Evolutionary conservation across 352 stramenopile genomes (phyloP).

Genomic region (Thraustochytrium sp.): DNA sequence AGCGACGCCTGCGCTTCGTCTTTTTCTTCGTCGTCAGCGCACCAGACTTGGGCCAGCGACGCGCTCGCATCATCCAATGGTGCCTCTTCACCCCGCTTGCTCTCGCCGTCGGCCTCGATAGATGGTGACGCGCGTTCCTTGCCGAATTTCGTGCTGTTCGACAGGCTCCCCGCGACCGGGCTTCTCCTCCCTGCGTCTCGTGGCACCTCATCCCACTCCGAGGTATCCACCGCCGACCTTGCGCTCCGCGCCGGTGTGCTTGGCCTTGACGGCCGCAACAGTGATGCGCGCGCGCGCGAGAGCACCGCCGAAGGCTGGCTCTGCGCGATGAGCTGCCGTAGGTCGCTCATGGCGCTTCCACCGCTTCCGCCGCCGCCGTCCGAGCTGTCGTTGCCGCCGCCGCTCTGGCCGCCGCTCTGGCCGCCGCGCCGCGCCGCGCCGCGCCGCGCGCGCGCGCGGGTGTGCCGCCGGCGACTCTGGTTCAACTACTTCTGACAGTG

Average conservation of each 20-base stretch:
- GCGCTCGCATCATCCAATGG: too few species aligned
- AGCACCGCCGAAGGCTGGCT: constrained; percentile 2
- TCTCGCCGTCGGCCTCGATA: not conserved
- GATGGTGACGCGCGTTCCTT: too few species aligned
- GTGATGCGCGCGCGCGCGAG: not conserved
- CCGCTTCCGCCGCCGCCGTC: not conserved
- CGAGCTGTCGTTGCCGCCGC: not conserved
- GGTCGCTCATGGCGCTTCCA: not conserved
- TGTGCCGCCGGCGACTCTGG: too few species aligned
- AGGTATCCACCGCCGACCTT: not conserved
- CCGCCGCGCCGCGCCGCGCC: not conserved
- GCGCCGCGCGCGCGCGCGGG: too few species aligned
- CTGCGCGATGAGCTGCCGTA: not conserved
- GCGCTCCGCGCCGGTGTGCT: not conserved
- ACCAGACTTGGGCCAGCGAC: too few species aligned
- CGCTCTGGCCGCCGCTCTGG: not conserved
- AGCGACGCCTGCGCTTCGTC: not conserved
- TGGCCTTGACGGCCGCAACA: not conserved
- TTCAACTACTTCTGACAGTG: too few species aligned
- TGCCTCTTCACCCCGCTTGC: too few species aligned
- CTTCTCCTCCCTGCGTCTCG: too few species aligned
- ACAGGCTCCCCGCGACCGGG: too few species aligned
- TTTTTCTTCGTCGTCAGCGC: too few species aligned
- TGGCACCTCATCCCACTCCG: not conserved
- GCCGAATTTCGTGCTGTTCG: too few species aligned